Conservation (phyloP, 2,329 filamentous ascomycete species). For the Alternaria triticina region DNA sequence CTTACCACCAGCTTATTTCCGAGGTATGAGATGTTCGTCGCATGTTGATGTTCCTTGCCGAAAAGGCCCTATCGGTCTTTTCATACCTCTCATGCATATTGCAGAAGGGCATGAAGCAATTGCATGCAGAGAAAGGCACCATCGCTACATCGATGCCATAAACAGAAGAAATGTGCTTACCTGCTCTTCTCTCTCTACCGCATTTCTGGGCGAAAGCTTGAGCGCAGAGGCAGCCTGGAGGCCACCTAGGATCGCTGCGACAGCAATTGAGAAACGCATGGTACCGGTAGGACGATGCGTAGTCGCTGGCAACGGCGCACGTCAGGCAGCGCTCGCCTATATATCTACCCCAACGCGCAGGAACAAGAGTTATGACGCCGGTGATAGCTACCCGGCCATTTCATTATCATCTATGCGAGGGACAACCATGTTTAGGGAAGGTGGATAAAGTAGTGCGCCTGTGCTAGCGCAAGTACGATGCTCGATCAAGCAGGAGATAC, state of each 20-base stretch:
- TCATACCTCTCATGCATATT: background rate
- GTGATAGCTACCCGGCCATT: constrained; percentile 4
- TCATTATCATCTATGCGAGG: constrained; percentile 15
- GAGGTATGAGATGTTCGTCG: background rate
- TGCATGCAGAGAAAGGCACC: background rate
- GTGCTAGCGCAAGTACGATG: constrained; percentile 10
- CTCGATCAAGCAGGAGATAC: constrained; percentile 36
- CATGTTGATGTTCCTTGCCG: background rate
- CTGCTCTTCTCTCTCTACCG: constrained; percentile 27
- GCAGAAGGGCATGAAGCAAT: background rate
- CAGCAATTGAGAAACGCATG: constrained; percentile 36
- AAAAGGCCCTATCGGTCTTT: background rate
- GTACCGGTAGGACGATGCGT: background rate
- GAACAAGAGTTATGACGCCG: background rate
- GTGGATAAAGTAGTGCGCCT: constrained; percentile 27
- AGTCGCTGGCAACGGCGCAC: background rate
- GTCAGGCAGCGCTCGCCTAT: background rate
- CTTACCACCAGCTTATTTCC: background rate
- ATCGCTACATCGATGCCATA: background rate
- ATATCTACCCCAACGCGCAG: constrained; percentile 8
- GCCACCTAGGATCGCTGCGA: constrained; percentile 30
- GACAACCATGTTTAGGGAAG: constrained; percentile 32
- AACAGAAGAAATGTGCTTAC: constrained; percentile 18
- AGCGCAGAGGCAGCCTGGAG: constrained; percentile 33
- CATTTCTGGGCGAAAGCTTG: constrained; percentile 21